These are phyloP conservation scores for Fragaria vesca DNA, from an alignment of 306 rosid species.

Conservation along the genomic window DNA sequence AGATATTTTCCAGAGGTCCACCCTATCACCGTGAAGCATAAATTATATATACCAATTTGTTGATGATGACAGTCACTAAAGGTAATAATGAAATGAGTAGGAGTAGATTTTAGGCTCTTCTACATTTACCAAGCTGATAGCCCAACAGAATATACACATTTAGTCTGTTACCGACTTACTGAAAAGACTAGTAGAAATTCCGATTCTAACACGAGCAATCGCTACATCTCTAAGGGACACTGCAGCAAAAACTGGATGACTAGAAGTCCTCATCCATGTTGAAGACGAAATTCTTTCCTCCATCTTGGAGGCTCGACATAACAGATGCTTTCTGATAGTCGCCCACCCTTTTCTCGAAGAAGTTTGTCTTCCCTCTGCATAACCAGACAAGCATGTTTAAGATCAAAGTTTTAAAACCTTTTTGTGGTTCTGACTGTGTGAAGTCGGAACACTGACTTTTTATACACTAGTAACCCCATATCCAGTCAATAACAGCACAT, in stretches of 20 bases:
- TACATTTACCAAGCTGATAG: neutral
- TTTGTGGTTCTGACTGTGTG: neutral
- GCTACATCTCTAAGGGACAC: conserved; percentile 15
- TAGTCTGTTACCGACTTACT: conserved; percentile 1
- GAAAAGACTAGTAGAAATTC: conserved; percentile 20
- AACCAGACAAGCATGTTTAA: conserved; percentile 22
- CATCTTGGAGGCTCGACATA: conserved; percentile 82
- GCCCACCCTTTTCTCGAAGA: conserved; percentile 89
- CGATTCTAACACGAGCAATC: conserved; percentile 26
- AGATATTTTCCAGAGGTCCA: neutral
- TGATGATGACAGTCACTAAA: conserved; percentile 7
- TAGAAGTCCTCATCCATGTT: conserved; percentile 79
- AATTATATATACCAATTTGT: neutral
- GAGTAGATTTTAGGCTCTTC: neutral
- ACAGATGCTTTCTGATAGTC: conserved; percentile 95
- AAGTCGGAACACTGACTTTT: neutral
- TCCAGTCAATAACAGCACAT: neutral
- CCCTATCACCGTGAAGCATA: neutral
- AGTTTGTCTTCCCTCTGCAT: conserved; percentile 90
- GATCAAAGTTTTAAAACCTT: conserved; percentile 3
- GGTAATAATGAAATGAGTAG: neutral
- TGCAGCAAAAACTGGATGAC: conserved; percentile 16
- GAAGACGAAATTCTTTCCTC: conserved; percentile 68
- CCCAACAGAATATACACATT: conserved; percentile 1
- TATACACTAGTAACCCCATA: neutral